These are phyloP conservation scores for Penicillium psychrosexuale DNA, from an alignment of 2,329 filamentous ascomycete genomes.

Conservation along the genomic window DNA sequence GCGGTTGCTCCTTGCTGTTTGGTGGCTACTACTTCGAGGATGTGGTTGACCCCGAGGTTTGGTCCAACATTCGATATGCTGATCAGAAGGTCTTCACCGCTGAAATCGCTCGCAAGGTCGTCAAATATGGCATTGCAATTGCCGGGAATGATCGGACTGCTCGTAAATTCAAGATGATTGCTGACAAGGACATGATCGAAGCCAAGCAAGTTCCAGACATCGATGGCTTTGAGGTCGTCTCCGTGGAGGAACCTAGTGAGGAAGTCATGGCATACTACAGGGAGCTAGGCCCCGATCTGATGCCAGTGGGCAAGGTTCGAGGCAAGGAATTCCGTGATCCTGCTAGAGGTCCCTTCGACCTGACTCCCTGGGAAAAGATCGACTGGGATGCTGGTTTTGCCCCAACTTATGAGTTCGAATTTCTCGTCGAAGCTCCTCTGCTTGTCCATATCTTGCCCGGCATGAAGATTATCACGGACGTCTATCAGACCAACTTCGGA, in stretches of 20 bases:
- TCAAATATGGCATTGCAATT: slow-evolving; percentile 51
- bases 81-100: slow-evolving; percentile 34
- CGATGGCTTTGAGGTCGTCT: slow-evolving; percentile 60
- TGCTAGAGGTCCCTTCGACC: slow-evolving; percentile 37
- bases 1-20: slow-evolving; percentile 68
- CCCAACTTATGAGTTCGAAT: slow-evolving; percentile 44
- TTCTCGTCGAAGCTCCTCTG: slow-evolving; percentile 66
- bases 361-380: slow-evolving; percentile 32
- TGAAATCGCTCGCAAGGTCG: slow-evolving; percentile 48
- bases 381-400: slow-evolving; percentile 22
- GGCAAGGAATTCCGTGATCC: slow-evolving; percentile 52
- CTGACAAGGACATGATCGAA: slow-evolving; percentile 34
- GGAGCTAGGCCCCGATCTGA: slow-evolving; percentile 42
- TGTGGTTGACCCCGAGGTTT: slow-evolving; percentile 33
- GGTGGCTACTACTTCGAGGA: slow-evolving; percentile 52
- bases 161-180: slow-evolving; percentile 40
- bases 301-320: slow-evolving; percentile 52
- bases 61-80: not conserved
- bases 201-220: slow-evolving; percentile 49
- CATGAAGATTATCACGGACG: slow-evolving; percentile 57
- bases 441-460: slow-evolving; percentile 60
- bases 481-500: slow-evolving; percentile 59
- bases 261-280: slow-evolving; percentile 50
- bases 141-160: slow-evolving; percentile 39
- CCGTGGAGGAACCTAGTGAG: slow-evolving; percentile 48